phyloP scores from a whole-genome alignment of 1,284 basidiomycete genomes.

The Ceratobasidium sp. region DNA sequence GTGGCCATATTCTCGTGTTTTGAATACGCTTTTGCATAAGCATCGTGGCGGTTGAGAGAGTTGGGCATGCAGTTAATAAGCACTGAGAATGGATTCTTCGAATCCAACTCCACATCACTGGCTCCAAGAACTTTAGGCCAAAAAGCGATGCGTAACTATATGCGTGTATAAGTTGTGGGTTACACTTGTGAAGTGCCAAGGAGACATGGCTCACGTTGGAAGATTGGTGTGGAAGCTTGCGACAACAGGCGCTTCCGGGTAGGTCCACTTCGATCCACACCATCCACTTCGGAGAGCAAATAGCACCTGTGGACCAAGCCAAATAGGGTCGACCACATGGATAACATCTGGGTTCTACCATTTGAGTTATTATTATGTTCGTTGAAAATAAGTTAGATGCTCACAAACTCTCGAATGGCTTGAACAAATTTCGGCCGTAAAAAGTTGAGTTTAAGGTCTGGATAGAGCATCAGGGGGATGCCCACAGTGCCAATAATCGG shows the following conservation, averaged over 20 bases:
- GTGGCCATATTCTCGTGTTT: slow-evolving; percentile 59
- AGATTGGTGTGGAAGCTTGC: slow-evolving; percentile 62
- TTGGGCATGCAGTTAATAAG: slow-evolving; percentile 58
- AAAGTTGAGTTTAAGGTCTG: slow-evolving; percentile 63
- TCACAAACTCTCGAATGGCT: slow-evolving; percentile 52
- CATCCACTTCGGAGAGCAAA: slow-evolving; percentile 53
- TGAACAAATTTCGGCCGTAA: slow-evolving; percentile 59
- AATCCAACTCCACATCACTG: slow-evolving; percentile 33
- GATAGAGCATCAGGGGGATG: slow-evolving; percentile 59
- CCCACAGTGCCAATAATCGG: slow-evolving; percentile 61
- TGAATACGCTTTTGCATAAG: slow-evolving; percentile 54
- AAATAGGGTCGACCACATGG: slow-evolving; percentile 60
- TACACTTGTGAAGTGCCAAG: not conserved
- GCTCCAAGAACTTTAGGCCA: slow-evolving; percentile 39
- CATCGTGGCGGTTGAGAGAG: slow-evolving; percentile 57
- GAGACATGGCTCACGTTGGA: slow-evolving; percentile 46
- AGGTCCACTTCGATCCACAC: slow-evolving; percentile 50
- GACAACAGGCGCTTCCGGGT: slow-evolving; percentile 53
- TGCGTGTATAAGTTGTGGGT: slow-evolving; percentile 53
- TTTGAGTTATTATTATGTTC: not conserved
- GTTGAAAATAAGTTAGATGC: slow-evolving; percentile 4
- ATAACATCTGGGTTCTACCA: slow-evolving; percentile 58
- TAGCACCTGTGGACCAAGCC: slow-evolving; percentile 57
- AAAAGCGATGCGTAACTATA: slow-evolving; percentile 2
- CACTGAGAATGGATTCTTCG: slow-evolving; percentile 30